Percentiles rank a stretch among this genome's conserved stretches.
Evolutionary conservation across 1,139 yeast species (phyloP).

Genomic region (Scheffersomyces titani): DNA sequence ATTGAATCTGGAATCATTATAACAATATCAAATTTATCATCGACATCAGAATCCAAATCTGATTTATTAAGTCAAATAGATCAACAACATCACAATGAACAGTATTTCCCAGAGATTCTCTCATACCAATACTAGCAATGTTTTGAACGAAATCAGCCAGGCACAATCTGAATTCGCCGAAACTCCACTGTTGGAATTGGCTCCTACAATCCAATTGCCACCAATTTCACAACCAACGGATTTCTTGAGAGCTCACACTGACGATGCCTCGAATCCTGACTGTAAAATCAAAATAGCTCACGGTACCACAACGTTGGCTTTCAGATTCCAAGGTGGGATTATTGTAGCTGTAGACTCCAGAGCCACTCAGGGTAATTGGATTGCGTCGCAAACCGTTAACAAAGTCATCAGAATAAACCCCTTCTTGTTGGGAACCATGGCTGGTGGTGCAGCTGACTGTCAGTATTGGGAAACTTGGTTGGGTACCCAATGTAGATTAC

Average conservation of each 20-base stretch:
- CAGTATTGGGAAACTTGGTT: slow-evolving; percentile 99
- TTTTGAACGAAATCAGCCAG: slow-evolving; percentile 30
- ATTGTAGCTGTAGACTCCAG: slow-evolving; percentile 96
- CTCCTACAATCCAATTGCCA: slow-evolving; percentile 74
- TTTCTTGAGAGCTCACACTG: slow-evolving; percentile 95
- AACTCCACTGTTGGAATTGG: slow-evolving; percentile 37
- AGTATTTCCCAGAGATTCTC: slow-evolving; percentile 42
- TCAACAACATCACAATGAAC: slow-evolving; percentile 29
- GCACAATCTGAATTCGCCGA: slow-evolving; percentile 24
- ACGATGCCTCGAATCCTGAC: slow-evolving; percentile 88
- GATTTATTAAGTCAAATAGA: background rate
- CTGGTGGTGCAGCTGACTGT: slow-evolving; percentile 99
- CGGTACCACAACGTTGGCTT: slow-evolving; percentile 97
- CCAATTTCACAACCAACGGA: slow-evolving; percentile 93
- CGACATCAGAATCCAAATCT: background rate
- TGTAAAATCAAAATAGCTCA: slow-evolving; percentile 96
- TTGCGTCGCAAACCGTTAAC: slow-evolving; percentile 96
- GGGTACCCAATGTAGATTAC: slow-evolving; percentile 94
- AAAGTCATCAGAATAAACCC: slow-evolving; percentile 97
- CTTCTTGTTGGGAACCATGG: slow-evolving; percentile 94
- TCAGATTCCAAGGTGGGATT: slow-evolving; percentile 94
- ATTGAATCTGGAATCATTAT: background rate
- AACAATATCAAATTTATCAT: too few relatives aligned
- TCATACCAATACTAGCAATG: slow-evolving; percentile 29
- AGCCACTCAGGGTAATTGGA: slow-evolving; percentile 98